Base-by-base conservation (phyloP, 2,329 filamentous ascomycete species). In the Ophiocordyceps camponoti-floridani region DNA sequence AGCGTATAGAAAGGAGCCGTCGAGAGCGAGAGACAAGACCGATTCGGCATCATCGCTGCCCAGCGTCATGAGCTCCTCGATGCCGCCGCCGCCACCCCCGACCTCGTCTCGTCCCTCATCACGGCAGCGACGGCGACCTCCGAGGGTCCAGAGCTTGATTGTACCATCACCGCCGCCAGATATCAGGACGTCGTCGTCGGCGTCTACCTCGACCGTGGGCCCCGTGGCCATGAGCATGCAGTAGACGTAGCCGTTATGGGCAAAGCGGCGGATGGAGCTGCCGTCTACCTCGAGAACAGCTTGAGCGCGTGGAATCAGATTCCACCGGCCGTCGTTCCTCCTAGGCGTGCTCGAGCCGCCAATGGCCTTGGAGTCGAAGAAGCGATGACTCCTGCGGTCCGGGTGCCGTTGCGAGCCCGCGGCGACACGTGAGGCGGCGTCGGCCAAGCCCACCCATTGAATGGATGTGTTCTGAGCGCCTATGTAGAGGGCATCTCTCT, bases 381-480 rank as follows among this genome's bases (percentile, higher is more conserved):
- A 96, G 23, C 83, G 75, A 59, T 94, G 86, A 48, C 83, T 82
- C 37, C 86, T 73, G 48, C 79, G 74, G 31, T 82, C 81, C 0
- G 84, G 84, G 51, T 89, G 86, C 40, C 75, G 75, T 10, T 75
- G 70, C 9, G 77, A 78, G 47, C 76, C 76, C 44, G 74, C 77
- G 4, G 68, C 64, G 16, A 73, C 82, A 51, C 72, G 66, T 19
- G 70, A 63, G 28, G 70, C 67, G 23, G 76, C 72, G 49, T 84
- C 75, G 53, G 75, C 75, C 45, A 94, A 65, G 50, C 79, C 73
- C 53, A 86, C 83, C 91, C 91, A 98, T 69, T 94, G 88, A 44
- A 95, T 91, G 37, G 82, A 86, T 8, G 87, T 91, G 57, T 96
- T 95, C 58, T 96, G 91, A 1, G 87, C 85, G 46, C 91, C 91